A percentile compares a stretch with the other conserved stretches of the same genome.
These are phyloP conservation scores for Leccinum aurantiacum DNA, from an alignment of 768 basidiomycete genomes.

Conservation along the genomic window DNA sequence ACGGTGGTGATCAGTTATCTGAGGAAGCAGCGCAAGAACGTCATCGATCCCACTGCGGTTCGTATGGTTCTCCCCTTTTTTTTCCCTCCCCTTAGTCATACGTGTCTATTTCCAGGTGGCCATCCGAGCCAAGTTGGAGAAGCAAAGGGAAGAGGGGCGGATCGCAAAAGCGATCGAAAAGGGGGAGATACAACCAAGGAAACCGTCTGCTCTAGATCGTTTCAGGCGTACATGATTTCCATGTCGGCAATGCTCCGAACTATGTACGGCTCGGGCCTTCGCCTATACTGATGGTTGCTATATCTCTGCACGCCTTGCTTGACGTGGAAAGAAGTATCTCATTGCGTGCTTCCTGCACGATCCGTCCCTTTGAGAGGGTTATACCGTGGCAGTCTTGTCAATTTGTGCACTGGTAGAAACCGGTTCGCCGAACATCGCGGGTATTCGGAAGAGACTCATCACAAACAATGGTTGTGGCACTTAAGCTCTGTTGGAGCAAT, in stretches of 20 bases:
- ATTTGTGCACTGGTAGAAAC: neutral
- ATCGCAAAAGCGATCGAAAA: slow-evolving; percentile 36
- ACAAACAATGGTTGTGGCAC: neutral
- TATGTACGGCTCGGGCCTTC: neutral
- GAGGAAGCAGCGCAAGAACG: slow-evolving; percentile 92
- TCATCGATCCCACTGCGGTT: slow-evolving; percentile 81
- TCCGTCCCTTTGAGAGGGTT: neutral
- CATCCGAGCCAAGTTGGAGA: slow-evolving; percentile 65
- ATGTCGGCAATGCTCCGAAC: neutral
- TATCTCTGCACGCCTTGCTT: neutral
- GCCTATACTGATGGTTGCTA: neutral
- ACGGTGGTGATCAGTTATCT: slow-evolving; percentile 47
- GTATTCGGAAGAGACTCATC: neutral
- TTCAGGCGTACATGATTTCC: slow-evolving; percentile 29
- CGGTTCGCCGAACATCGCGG: neutral
- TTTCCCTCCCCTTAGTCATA: neutral
- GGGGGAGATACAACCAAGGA: slow-evolving; percentile 28
- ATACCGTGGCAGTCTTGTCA: neutral
- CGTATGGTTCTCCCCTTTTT: slow-evolving; percentile 20
- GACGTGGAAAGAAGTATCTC: neutral
- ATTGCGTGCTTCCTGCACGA: too few relatives aligned
- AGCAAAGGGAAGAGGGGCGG: slow-evolving; percentile 49
- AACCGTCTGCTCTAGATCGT: slow-evolving; percentile 38
- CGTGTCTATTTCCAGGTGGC: slow-evolving; percentile 41
- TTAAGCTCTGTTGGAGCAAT: too few relatives aligned